Conservation (phyloP, 805 yeast genomes). For the Metschnikowia cerradonensis region DNA sequence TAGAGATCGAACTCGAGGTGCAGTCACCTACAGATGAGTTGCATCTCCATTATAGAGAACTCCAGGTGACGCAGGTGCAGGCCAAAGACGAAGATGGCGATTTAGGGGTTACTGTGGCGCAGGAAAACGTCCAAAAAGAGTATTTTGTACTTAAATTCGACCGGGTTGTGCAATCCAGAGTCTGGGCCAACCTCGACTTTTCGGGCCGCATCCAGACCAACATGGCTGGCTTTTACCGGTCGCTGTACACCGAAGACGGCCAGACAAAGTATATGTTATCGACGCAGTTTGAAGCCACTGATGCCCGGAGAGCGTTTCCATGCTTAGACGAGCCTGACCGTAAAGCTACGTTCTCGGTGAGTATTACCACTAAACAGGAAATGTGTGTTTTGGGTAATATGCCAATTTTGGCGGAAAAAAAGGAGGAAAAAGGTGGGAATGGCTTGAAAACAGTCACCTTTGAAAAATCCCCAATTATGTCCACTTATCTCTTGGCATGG, state of each 20-base stretch:
- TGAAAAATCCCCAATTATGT: constrained; percentile 50
- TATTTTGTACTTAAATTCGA: constrained; percentile 58
- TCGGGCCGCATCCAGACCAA: constrained; percentile 47
- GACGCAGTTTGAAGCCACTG: constrained; percentile 58
- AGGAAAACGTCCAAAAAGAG: constrained; percentile 53
- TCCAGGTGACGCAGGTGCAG: constrained; percentile 23
- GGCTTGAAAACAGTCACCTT: constrained; percentile 31
- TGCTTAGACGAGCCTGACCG: constrained; percentile 54
- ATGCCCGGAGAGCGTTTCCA: constrained; percentile 57
- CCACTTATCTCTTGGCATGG: constrained; percentile 57
- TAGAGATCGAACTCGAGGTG: constrained; percentile 45
- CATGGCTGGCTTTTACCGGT: constrained; percentile 55
- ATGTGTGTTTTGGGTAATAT: constrained; percentile 46
- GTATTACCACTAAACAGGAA: constrained; percentile 26
- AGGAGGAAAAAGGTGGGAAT: constrained; percentile 10
- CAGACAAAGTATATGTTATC: constrained; percentile 39
- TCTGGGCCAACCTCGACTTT: constrained; percentile 32
- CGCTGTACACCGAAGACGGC: constrained; percentile 40
- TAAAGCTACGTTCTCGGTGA: constrained; percentile 54
- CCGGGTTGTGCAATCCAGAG: constrained; percentile 21
- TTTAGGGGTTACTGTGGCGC: constrained; percentile 21
- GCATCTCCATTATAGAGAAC: constrained; percentile 46
- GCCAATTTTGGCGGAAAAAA: constrained; percentile 28
- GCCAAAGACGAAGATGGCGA: constrained; percentile 25
- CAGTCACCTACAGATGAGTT: constrained; percentile 40